These are phyloP conservation scores for Phialemoniopsis sp. DNA, from an alignment of 2,329 filamentous ascomycete species.

Conservation along the genomic window DNA sequence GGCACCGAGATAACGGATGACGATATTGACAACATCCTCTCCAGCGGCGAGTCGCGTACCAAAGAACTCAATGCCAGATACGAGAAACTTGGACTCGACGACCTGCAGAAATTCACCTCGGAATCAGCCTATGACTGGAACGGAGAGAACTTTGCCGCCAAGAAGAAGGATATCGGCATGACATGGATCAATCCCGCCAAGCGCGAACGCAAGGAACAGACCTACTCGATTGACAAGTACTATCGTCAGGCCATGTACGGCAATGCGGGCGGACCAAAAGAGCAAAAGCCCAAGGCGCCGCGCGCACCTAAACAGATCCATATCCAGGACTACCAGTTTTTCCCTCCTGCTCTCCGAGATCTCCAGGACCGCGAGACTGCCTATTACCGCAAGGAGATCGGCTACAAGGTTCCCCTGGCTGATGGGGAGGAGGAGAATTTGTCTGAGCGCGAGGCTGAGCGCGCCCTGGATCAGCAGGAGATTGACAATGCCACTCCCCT, in stretches of 20 bases:
- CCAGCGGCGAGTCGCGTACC: slow-evolving; percentile 82
- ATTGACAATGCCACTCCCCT: slow-evolving; percentile 89
- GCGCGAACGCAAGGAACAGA: slow-evolving; percentile 96
- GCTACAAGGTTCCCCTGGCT: slow-evolving; percentile 85
- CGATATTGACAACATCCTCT: slow-evolving; percentile 85
- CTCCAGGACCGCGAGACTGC: slow-evolving; percentile 96
- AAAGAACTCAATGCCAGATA: slow-evolving; percentile 90
- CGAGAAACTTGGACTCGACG: slow-evolving; percentile 93
- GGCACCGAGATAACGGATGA: slow-evolving; percentile 70
- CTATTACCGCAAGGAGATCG: slow-evolving; percentile 92
- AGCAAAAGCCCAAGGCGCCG: slow-evolving; percentile 94
- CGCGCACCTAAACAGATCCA: slow-evolving; percentile 87
- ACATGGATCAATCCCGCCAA: slow-evolving; percentile 98
- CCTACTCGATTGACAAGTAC: slow-evolving; percentile 98
- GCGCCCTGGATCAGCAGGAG: slow-evolving; percentile 81
- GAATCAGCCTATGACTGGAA: slow-evolving; percentile 99
- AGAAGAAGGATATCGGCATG: slow-evolving; percentile 83
- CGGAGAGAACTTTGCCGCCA: slow-evolving; percentile 87
- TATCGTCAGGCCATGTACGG: slow-evolving; percentile 84
- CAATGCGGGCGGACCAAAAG: slow-evolving; percentile 68
- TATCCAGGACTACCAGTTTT: slow-evolving; percentile 97
- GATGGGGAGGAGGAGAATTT: slow-evolving; percentile 83
- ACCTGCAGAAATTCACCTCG: slow-evolving; percentile 94
- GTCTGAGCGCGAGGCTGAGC: slow-evolving; percentile 81
- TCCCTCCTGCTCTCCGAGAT: slow-evolving; percentile 76